Percentiles rank a stretch among this genome's conserved stretches.
These are phyloP conservation scores for Diophrys sp. DNA, from an alignment of 73 alveolate species.

Conservation along the genomic window DNA sequence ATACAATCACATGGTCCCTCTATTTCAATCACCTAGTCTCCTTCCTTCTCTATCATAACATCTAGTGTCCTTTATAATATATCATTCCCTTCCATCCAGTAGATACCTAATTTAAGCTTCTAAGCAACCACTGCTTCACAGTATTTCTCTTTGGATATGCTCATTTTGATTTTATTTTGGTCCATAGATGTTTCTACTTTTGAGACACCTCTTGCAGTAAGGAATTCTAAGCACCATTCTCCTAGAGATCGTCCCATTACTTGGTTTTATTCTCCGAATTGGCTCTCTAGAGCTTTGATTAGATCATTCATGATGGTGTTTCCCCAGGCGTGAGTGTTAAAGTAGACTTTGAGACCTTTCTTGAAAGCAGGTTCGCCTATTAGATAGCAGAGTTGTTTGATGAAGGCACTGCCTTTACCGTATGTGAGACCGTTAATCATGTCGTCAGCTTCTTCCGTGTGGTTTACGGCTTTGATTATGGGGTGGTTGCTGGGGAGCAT, in stretches of 20 bases:
- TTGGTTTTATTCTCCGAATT: conserved; percentile 38
- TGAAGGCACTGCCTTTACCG: conserved; percentile 95
- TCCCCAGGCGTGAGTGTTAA: conserved; percentile 77
- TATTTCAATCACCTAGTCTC: no score
- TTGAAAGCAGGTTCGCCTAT: conserved; percentile 85
- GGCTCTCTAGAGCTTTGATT: conserved; percentile 61
- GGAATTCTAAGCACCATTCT: conserved; percentile 17
- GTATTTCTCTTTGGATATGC: not conserved
- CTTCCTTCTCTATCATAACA: no score
- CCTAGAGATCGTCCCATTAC: conserved; percentile 19
- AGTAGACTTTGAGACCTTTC: conserved; percentile 79
- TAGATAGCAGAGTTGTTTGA: conserved; percentile 83
- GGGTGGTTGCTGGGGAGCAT: conserved; percentile 93
- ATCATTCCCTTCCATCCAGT: no score
- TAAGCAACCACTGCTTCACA: not conserved
- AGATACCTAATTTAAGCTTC: conserved; percentile 8
- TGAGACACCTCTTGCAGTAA: conserved; percentile 17
- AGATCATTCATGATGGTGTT: conserved; percentile 86
- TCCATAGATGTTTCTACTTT: conserved; percentile 1
- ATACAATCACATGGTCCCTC: no score
- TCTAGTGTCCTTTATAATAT: no score
- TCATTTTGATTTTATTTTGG: not conserved
- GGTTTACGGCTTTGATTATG: conserved; percentile 34
- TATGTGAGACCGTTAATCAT: conserved; percentile 95
- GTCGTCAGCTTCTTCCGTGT: conserved; percentile 79